A percentile compares a stretch with the other conserved stretches of the same genome.
Conservation (phyloP, 2,329 filamentous ascomycete genomes). For the Penicillium sp. region DNA sequence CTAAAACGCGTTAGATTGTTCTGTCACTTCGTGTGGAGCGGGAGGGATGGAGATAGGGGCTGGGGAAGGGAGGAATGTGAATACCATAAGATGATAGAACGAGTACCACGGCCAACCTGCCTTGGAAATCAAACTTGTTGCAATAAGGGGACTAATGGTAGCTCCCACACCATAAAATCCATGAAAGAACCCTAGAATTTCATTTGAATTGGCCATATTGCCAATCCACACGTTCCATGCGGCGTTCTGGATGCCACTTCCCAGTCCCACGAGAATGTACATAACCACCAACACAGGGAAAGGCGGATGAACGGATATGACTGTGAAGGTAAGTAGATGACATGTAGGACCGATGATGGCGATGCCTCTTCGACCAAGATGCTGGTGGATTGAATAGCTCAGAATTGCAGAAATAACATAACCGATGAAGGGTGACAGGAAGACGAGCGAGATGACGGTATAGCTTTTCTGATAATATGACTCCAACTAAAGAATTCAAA, state of each 20-base stretch:
- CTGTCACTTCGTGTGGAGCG: not conserved
- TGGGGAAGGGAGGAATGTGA: slow-evolving; percentile 1
- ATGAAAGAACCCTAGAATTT: slow-evolving; percentile 73
- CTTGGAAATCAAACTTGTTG: slow-evolving; percentile 71
- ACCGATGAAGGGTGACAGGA: slow-evolving; percentile 54
- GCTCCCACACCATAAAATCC: slow-evolving; percentile 70
- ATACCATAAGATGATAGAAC: slow-evolving; percentile 24
- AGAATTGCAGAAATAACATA: slow-evolving; percentile 52
- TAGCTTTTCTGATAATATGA: slow-evolving; percentile 47
- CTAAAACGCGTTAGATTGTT: slow-evolving; percentile 11
- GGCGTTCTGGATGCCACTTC: slow-evolving; percentile 50
- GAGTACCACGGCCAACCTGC: slow-evolving; percentile 31
- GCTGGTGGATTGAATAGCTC: slow-evolving; percentile 50
- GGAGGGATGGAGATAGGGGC: too few relatives aligned
- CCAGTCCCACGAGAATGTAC: slow-evolving; percentile 42
- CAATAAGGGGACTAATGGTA: slow-evolving; percentile 58
- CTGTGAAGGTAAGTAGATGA: slow-evolving; percentile 35
- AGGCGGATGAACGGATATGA: slow-evolving; percentile 37
- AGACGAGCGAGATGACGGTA: slow-evolving; percentile 53
- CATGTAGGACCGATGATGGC: slow-evolving; percentile 60
- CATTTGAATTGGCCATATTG: slow-evolving; percentile 72
- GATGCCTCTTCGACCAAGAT: slow-evolving; percentile 70
- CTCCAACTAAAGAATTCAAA: slow-evolving; percentile 40
- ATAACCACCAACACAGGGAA: slow-evolving; percentile 40
- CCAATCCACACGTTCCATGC: slow-evolving; percentile 67